phyloP scores from a whole-genome alignment of 805 yeast species.

The Barnettozyma sucrosica region DNA sequence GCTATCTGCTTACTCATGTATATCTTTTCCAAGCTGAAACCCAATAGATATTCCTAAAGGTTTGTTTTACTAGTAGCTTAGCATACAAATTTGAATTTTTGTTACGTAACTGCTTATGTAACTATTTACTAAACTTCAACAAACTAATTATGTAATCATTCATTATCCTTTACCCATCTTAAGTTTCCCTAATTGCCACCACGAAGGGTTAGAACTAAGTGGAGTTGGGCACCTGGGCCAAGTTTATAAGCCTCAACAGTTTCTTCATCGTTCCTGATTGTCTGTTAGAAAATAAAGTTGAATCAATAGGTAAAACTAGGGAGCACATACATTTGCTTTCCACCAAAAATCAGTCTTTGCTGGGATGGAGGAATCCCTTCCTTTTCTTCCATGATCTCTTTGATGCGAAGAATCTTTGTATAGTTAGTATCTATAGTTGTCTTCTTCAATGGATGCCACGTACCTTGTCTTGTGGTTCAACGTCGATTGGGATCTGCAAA shows the following conservation, averaged over 20 bases:
- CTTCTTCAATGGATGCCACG: constrained; percentile 17
- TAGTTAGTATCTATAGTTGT: constrained; percentile 22
- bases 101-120: neutral
- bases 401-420: constrained; percentile 56
- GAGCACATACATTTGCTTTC: constrained; percentile 72
- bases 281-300: constrained; percentile 4
- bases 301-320: neutral
- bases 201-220: constrained; percentile 85
- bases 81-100: too few species aligned
- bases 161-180: neutral
- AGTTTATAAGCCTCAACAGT: constrained; percentile 71
- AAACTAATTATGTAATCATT: neutral
- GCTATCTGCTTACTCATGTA: neutral
- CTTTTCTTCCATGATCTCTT: constrained; percentile 89
- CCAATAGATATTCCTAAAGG: neutral
- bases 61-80: neutral
- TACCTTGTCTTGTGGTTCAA: constrained; percentile 62
- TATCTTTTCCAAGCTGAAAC: neutral
- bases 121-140: neutral
- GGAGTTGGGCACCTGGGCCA: constrained; percentile 80
- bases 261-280: constrained; percentile 59
- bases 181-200: constrained; percentile 51
- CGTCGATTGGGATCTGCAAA: constrained; percentile 57
- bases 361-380: constrained; percentile 97
- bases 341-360: constrained; percentile 84